A percentile compares a stretch with the other conserved stretches of the same genome.
phyloP scores from a whole-genome alignment of 2,329 filamentous ascomycete species.

The Calonectria naviculata region DNA sequence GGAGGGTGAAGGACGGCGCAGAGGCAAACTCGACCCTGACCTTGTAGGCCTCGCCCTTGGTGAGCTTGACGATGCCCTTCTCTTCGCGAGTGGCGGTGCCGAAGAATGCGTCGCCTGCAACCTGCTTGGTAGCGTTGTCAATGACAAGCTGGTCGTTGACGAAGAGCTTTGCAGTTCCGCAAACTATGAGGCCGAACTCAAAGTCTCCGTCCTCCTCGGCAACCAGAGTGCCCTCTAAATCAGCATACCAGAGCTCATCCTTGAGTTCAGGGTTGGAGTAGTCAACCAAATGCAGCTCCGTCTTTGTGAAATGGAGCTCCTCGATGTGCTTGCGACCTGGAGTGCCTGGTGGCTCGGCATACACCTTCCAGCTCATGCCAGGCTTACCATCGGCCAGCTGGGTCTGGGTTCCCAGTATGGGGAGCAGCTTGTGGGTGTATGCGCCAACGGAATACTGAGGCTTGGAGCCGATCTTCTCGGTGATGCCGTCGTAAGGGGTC shows the following conservation, averaged over 20 bases:
- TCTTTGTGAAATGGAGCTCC: constrained; percentile 58
- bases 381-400: constrained; percentile 62
- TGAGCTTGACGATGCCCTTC: constrained; percentile 66
- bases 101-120: constrained; percentile 72
- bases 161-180: constrained; percentile 73
- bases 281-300: constrained; percentile 61
- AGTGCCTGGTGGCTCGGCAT: constrained; percentile 66
- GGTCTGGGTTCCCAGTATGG: constrained; percentile 64
- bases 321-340: constrained; percentile 62
- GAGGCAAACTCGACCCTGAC: constrained; percentile 70
- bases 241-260: constrained; percentile 67
- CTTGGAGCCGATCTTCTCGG: constrained; percentile 56
- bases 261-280: constrained; percentile 63
- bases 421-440: constrained; percentile 73
- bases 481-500: constrained; percentile 79
- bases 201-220: constrained; percentile 70
- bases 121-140: constrained; percentile 74
- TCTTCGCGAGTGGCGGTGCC: constrained; percentile 73
- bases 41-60: constrained; percentile 69
- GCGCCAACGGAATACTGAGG: constrained; percentile 69
- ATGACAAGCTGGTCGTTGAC: constrained; percentile 72
- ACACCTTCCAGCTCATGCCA: constrained; percentile 72
- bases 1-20: constrained; percentile 66
- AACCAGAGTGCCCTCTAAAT: constrained; percentile 69
- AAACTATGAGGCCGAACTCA: constrained; percentile 74